Conservation (phyloP, 2,329 filamentous ascomycete species). For the Elsinoe arachidis region DNA sequence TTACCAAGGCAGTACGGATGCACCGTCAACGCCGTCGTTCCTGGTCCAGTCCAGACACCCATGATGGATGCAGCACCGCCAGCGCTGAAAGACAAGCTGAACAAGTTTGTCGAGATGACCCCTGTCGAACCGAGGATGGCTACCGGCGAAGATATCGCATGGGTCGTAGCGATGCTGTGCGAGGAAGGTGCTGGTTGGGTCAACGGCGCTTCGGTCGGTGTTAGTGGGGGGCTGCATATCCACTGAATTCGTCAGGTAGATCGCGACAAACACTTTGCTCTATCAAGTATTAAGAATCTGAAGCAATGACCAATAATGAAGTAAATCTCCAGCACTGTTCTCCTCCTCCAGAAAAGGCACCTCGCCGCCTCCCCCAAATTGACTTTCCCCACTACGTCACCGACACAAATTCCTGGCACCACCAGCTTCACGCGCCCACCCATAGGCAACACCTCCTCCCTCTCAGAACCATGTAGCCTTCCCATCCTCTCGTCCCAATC, state of each 20-base stretch:
- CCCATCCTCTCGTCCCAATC: not conserved
- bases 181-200: conserved; percentile 40
- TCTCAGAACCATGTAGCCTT: not conserved
- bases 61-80: conserved; percentile 23
- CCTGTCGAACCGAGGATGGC: conserved; percentile 37
- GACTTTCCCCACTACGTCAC: not conserved
- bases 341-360: not conserved
- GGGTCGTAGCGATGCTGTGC: conserved; percentile 38
- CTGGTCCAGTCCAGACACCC: conserved; percentile 36
- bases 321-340: too few relatives aligned
- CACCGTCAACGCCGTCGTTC: conserved; percentile 39
- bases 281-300: too few relatives aligned
- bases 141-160: conserved; percentile 39
- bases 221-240: not conserved
- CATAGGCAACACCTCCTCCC: too few relatives aligned
- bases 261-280: not conserved
- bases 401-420: not conserved
- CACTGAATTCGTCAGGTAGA: not conserved
- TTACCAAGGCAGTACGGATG: conserved; percentile 37
- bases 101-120: conserved; percentile 35
- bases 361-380: not conserved
- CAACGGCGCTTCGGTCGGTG: conserved; percentile 30
- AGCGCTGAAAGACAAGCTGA: conserved; percentile 34
- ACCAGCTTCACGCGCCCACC: too few relatives aligned
- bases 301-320: too few relatives aligned